Conservation (phyloP, 2,329 filamentous ascomycete genomes). For the Sclerotinia subarctica region DNA sequence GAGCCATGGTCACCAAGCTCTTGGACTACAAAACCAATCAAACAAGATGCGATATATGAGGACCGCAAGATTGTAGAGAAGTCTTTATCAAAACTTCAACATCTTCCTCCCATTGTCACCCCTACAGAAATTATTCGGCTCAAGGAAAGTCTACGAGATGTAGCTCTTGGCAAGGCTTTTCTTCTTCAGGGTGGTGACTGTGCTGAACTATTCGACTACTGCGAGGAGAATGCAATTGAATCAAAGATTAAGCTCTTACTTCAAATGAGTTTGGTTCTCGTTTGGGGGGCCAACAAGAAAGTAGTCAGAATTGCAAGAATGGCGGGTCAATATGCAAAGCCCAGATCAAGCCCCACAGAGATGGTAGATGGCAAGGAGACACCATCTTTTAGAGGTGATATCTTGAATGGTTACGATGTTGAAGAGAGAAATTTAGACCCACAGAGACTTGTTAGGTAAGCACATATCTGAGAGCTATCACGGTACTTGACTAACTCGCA, state of each 20-base stretch:
- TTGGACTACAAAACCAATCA: slow-evolving; percentile 76
- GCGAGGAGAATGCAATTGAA: slow-evolving; percentile 82
- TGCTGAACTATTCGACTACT: slow-evolving; percentile 96
- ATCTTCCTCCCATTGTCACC: slow-evolving; percentile 74
- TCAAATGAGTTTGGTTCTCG: slow-evolving; percentile 94
- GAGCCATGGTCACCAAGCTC: slow-evolving; percentile 57
- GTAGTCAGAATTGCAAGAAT: slow-evolving; percentile 94
- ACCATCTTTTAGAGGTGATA: slow-evolving; percentile 90
- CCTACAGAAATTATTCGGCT: slow-evolving; percentile 77
- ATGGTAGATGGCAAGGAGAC: slow-evolving; percentile 74
- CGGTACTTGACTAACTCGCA: slow-evolving; percentile 15
- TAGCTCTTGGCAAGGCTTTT: slow-evolving; percentile 87
- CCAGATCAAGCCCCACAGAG: slow-evolving; percentile 84
- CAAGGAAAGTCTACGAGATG: slow-evolving; percentile 75
- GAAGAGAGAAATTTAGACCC: slow-evolving; percentile 81
- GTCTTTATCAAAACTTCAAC: slow-evolving; percentile 61
- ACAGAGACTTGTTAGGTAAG: slow-evolving; percentile 68
- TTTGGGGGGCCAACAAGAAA: slow-evolving; percentile 78
- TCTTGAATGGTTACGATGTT: slow-evolving; percentile 81
- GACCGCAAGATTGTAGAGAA: slow-evolving; percentile 57
- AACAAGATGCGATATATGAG: slow-evolving; percentile 69
- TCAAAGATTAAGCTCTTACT: slow-evolving; percentile 94
- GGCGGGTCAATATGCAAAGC: slow-evolving; percentile 97
- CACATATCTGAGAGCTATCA: slow-evolving; percentile 2
- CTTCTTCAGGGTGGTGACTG: slow-evolving; percentile 95